Evolutionary conservation across 148 eudicot genomes (phyloP).

Genomic region (Silene uniflora): DNA sequence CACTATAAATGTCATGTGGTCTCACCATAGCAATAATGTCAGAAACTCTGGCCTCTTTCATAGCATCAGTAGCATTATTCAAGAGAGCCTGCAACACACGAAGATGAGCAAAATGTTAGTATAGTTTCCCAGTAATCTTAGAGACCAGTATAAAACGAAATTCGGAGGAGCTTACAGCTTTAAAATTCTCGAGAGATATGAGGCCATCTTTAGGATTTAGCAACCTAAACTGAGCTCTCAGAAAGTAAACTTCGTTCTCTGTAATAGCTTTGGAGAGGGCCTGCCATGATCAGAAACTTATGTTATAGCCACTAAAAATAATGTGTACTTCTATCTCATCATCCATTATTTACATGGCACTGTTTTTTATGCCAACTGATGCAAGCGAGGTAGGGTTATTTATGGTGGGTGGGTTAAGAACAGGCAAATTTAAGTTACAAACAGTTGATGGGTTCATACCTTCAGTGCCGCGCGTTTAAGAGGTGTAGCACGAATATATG

Average conservation of each 20-base stretch:
- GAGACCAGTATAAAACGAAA: not conserved
- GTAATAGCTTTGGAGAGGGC: constrained; percentile 90
- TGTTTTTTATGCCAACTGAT: too few relatives aligned
- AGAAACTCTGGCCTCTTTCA: constrained; percentile 70
- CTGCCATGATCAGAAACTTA: constrained; percentile 35
- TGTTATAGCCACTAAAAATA: constrained; percentile 1
- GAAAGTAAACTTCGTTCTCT: constrained; percentile 69
- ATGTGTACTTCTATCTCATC: too few relatives aligned
- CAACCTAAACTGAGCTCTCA: constrained; percentile 66
- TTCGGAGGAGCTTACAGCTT: constrained; percentile 41
- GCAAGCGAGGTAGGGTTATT: too few relatives aligned
- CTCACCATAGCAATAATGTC: constrained; percentile 70
- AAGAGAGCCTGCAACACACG: constrained; percentile 61
- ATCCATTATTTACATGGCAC: too few relatives aligned
- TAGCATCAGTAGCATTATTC: constrained; percentile 70
- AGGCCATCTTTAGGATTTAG: constrained; percentile 73
- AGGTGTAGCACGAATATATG: constrained; percentile 67
- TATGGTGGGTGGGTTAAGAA: not conserved
- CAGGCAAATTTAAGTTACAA: not conserved
- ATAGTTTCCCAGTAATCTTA: not conserved
- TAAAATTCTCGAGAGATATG: constrained; percentile 67
- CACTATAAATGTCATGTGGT: not conserved
- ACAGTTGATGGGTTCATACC: constrained; percentile 34
- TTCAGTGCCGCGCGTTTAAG: constrained; percentile 78
- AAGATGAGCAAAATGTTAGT: constrained; percentile 9